Conservation (phyloP, 495 filamentous ascomycete species). For the Neurospora sp. region DNA sequence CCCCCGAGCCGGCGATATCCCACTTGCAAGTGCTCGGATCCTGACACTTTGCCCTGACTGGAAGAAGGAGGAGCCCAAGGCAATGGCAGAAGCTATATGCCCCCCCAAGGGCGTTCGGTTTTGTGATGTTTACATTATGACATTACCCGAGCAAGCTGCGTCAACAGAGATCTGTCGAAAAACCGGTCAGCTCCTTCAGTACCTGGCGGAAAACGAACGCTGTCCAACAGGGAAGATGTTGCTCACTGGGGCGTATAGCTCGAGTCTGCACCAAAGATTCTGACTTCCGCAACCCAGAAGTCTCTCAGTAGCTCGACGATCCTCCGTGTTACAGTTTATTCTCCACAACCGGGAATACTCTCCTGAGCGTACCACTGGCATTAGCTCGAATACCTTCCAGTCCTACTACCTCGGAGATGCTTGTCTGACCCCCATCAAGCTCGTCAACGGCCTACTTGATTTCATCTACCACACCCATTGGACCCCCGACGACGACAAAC, state of each 20-base stretch:
- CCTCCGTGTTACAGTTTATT: neutral
- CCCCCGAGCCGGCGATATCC: neutral
- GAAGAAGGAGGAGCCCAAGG: neutral
- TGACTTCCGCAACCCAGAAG: neutral
- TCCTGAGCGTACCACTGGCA: neutral
- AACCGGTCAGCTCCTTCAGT: neutral
- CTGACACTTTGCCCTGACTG: neutral
- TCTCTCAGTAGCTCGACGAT: neutral
- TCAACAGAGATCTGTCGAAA: neutral
- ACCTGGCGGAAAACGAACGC: neutral
- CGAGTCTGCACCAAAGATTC: neutral
- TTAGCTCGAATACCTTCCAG: neutral
- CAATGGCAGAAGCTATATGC: neutral
- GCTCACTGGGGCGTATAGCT: neutral
- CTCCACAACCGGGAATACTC: neutral
- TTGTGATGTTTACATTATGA: neutral
- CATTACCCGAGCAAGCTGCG: neutral
- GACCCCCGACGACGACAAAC: neutral
- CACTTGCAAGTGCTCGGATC: neutral
- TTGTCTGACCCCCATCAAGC: neutral
- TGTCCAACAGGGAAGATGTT: neutral
- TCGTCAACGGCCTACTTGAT: neutral
- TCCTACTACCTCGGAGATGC: neutral
- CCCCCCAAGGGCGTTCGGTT: neutral
- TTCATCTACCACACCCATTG: neutral